Conservation (phyloP, 108 stramenopile genomes). For the Discostella pseudostelligera region DNA sequence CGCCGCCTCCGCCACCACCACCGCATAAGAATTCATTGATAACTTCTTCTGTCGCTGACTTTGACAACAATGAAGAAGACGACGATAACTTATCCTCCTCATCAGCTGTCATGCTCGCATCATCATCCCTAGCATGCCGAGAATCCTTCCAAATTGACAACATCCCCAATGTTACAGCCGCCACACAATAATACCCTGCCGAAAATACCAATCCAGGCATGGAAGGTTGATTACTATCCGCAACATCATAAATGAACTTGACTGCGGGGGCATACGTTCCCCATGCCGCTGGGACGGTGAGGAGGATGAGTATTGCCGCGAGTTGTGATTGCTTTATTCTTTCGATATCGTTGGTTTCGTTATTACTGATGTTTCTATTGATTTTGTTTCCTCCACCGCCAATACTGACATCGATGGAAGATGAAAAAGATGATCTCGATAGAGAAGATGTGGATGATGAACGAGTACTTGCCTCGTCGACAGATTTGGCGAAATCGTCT, state of each 20-base stretch:
- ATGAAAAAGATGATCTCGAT: too few relatives aligned
- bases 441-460: too few relatives aligned
- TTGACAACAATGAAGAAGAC: too few relatives aligned
- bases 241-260: constrained; percentile 67
- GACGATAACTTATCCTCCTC: background rate
- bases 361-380: too few relatives aligned
- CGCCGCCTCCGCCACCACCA: background rate
- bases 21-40: too few relatives aligned
- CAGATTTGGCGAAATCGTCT: too few relatives aligned
- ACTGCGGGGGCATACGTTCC: constrained; percentile 87
- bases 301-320: constrained; percentile 59
- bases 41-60: too few relatives aligned
- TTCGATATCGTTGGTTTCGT: background rate
- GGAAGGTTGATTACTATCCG: constrained; percentile 44
- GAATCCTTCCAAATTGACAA: constrained; percentile 8
- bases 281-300: constrained; percentile 83
- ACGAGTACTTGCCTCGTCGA: too few relatives aligned
- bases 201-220: constrained; percentile 80
- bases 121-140: background rate
- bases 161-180: constrained; percentile 40
- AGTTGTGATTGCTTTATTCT: background rate
- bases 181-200: constrained; percentile 75
- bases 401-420: too few relatives aligned
- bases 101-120: background rate
- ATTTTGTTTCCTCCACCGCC: too few relatives aligned